Conservation (phyloP, 345 rosid species). For the Moringa oleifera region DNA sequence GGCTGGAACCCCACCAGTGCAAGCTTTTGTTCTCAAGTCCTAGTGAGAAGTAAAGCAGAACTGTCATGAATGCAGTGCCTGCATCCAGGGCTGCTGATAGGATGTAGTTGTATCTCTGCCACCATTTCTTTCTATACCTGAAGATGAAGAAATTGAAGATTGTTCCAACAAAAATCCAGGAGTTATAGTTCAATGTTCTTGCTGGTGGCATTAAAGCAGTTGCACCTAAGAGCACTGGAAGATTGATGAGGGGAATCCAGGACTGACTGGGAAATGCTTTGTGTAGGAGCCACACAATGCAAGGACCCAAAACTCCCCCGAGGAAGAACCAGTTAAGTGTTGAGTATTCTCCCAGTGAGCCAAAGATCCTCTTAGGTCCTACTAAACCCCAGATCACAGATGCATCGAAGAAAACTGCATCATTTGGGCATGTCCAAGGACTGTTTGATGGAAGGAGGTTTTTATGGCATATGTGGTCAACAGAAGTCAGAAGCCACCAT, state of each 20-base stretch:
- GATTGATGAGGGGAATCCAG: constrained; percentile 37
- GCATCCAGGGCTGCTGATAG: constrained; percentile 46
- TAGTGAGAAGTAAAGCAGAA: constrained; percentile 26
- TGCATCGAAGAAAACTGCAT: constrained; percentile 32
- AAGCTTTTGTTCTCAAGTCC: constrained; percentile 21
- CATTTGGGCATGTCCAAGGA: constrained; percentile 31
- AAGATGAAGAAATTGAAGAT: constrained; percentile 32
- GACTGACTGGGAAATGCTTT: constrained; percentile 22
- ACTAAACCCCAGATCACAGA: constrained; percentile 37
- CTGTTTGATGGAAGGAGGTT: constrained; percentile 20
- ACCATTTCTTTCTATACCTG: constrained; percentile 33
- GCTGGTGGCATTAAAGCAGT: constrained; percentile 36
- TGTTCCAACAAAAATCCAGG: constrained; percentile 32
- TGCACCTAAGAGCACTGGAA: constrained; percentile 31
- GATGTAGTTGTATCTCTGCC: constrained; percentile 43
- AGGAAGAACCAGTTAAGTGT: constrained; percentile 35
- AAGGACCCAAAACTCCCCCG: constrained; percentile 28
- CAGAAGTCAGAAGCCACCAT: constrained; percentile 31
- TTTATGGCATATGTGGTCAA: constrained; percentile 24
- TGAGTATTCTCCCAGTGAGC: constrained; percentile 24
- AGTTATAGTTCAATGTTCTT: constrained; percentile 22
- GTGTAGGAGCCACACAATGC: constrained; percentile 22
- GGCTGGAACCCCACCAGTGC: constrained; percentile 38
- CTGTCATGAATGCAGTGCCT: constrained; percentile 40
- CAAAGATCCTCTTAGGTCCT: constrained; percentile 29